Percentiles rank a stretch among this genome's conserved stretches.
Conservation (phyloP, 1,284 basidiomycete genomes). For the Cryptococcus maquisensis region DNA sequence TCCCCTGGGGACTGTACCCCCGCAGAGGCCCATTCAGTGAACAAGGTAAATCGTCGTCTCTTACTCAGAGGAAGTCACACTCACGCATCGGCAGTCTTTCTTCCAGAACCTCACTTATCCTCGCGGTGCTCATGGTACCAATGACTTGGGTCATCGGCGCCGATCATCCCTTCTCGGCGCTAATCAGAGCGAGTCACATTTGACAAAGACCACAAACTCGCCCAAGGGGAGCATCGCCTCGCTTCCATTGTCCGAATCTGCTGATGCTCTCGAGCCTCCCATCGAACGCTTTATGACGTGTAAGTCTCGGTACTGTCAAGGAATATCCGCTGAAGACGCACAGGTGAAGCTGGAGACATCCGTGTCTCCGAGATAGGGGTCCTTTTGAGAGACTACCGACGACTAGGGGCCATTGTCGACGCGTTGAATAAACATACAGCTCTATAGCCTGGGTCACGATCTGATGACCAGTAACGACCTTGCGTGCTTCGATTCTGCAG, state of each 20-base stretch:
- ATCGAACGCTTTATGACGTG: constrained; percentile 47
- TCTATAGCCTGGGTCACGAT: neutral
- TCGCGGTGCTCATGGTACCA: neutral
- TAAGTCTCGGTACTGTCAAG: constrained; percentile 9
- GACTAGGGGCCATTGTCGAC: constrained; percentile 43
- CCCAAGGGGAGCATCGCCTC: constrained; percentile 19
- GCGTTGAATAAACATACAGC: neutral
- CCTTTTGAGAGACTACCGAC: constrained; percentile 68
- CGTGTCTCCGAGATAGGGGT: constrained; percentile 68
- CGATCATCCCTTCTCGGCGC: constrained; percentile 22
- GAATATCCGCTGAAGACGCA: neutral
- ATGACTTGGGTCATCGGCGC: constrained; percentile 12
- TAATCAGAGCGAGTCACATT: constrained; percentile 4
- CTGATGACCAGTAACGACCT: neutral
- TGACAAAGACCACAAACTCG: constrained; percentile 4
- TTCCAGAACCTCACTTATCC: constrained; percentile 6
- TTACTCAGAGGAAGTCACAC: no score
- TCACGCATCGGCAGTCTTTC: constrained; percentile 35
- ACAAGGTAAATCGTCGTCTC: no score
- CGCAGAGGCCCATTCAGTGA: constrained; percentile 14
- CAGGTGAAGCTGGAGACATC: constrained; percentile 64
- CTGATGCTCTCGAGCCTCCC: constrained; percentile 23
- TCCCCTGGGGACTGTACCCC: constrained; percentile 45
- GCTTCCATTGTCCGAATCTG: constrained; percentile 7
- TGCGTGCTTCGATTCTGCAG: no score